These are phyloP conservation scores for Trichoderma koningii DNA, from an alignment of 2,329 filamentous ascomycete genomes.

Conservation along the genomic window DNA sequence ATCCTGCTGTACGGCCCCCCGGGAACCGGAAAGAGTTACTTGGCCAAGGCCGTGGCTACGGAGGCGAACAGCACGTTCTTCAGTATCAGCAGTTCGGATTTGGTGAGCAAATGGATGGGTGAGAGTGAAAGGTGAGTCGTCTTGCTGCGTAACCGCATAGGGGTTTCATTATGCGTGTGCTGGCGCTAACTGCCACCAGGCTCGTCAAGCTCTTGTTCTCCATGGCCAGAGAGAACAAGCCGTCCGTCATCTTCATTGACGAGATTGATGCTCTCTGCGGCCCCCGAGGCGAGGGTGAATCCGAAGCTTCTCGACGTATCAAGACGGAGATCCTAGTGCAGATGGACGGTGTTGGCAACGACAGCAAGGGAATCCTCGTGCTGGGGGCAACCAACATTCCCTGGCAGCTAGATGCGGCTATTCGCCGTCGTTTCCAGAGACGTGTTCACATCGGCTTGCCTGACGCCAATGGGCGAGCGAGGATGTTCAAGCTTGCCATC, in stretches of 20 bases:
- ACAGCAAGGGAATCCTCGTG: constrained; percentile 90
- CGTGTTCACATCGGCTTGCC: constrained; percentile 94
- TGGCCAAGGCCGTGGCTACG: constrained; percentile 95
- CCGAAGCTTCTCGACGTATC: constrained; percentile 93
- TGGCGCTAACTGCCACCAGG: constrained; percentile 48
- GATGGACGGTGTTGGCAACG: constrained; percentile 98
- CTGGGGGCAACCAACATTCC: constrained; percentile 97
- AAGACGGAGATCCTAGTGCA: constrained; percentile 98
- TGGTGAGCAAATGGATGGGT: constrained; percentile 99
- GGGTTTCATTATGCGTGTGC: constrained; percentile 7
- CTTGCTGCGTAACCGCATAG: neutral
- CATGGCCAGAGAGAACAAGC: constrained; percentile 97
- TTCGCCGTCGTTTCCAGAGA: constrained; percentile 92
- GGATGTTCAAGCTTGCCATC: constrained; percentile 94
- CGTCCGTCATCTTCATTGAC: constrained; percentile 98
- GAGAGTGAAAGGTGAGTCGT: constrained; percentile 82
- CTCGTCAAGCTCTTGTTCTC: constrained; percentile 95
- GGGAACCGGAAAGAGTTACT: constrained; percentile 95
- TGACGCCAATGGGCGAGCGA: constrained; percentile 81
- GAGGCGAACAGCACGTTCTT: constrained; percentile 99
- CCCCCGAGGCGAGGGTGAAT: constrained; percentile 90
- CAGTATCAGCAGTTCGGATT: constrained; percentile 93
- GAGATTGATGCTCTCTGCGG: constrained; percentile 97
- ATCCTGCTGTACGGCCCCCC: constrained; percentile 95
- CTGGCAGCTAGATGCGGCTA: constrained; percentile 96